phyloP scores from a whole-genome alignment of 495 filamentous ascomycete genomes.

The Parachaetomium inaequale region DNA sequence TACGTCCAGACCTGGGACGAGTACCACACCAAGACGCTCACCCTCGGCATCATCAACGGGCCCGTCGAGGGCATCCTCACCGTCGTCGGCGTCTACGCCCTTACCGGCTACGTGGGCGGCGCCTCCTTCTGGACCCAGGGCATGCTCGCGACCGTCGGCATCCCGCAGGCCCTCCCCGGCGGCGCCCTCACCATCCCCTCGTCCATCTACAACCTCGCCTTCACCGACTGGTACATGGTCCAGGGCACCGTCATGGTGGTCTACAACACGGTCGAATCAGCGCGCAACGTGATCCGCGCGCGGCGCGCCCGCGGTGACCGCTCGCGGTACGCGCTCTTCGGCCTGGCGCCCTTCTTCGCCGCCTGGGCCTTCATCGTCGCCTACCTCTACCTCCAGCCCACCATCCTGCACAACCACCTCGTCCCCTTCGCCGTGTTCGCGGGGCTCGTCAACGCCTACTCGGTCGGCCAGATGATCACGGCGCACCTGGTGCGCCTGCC shows the following conservation, averaged over 20 bases:
- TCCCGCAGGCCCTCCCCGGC: constrained; percentile 53
- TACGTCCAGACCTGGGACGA: constrained; percentile 99
- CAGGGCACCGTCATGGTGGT: constrained; percentile 80
- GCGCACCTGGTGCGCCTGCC: constrained; percentile 79
- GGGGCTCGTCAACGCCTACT: constrained; percentile 86
- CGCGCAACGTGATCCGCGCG: constrained; percentile 75
- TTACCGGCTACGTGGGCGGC: constrained; percentile 80
- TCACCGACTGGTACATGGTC: constrained; percentile 90
- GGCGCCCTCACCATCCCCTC: constrained; percentile 60
- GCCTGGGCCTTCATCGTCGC: constrained; percentile 69
- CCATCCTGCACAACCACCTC: constrained; percentile 74
- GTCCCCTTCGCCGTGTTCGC: constrained; percentile 84
- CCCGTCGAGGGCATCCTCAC: constrained; percentile 93
- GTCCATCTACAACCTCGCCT: constrained; percentile 69
- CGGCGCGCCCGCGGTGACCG: constrained; percentile 70
- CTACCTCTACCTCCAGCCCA: constrained; percentile 80
- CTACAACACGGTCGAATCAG: constrained; percentile 73
- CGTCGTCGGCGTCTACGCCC: constrained; percentile 73
- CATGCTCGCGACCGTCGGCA: constrained; percentile 67
- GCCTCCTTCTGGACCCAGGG: constrained; percentile 89
- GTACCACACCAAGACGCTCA: constrained; percentile 95
- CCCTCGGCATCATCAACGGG: constrained; percentile 85
- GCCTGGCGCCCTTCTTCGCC: constrained; percentile 72
- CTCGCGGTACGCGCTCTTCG: constrained; percentile 67
- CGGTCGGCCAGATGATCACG: constrained; percentile 91